phyloP scores from a whole-genome alignment of 2,329 filamentous ascomycete species.

The Onygenales sp. region DNA sequence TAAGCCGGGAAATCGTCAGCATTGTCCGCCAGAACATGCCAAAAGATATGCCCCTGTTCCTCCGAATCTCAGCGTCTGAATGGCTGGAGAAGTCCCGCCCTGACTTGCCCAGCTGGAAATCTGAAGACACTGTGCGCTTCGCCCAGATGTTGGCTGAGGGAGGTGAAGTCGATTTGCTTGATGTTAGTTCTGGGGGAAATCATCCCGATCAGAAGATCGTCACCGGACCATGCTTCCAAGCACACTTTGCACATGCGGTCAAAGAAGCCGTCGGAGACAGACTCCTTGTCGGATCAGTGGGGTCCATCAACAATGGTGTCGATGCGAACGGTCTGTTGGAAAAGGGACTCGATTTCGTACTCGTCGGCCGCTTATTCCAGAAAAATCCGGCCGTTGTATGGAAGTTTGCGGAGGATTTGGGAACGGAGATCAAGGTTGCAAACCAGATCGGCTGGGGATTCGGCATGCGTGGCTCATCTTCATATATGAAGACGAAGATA shows the following conservation, averaged over 20 bases:
- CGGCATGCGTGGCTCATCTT: constrained; percentile 30
- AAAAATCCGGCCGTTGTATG: constrained; percentile 73
- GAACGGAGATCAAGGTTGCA: constrained; percentile 61
- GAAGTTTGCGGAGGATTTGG: constrained; percentile 61
- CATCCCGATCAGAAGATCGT: constrained; percentile 37
- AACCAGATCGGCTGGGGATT: constrained; percentile 60
- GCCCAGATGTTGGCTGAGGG: constrained; percentile 57
- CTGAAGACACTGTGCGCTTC: constrained; percentile 54
- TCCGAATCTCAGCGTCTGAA: constrained; percentile 65
- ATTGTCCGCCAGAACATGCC: constrained; percentile 55
- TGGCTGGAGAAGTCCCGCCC: constrained; percentile 57
- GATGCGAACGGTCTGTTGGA: constrained; percentile 55
- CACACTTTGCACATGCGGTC: constrained; percentile 60
- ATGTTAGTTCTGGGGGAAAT: constrained; percentile 71
- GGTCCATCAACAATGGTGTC: constrained; percentile 59
- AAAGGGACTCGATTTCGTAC: constrained; percentile 55
- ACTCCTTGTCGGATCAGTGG: constrained; percentile 65
- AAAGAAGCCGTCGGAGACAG: constrained; percentile 64
- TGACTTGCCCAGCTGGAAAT: constrained; percentile 54
- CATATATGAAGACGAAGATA: constrained; percentile 6
- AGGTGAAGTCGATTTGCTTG: constrained; percentile 68
- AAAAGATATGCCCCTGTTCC: constrained; percentile 58
- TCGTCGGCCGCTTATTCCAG: constrained; percentile 68
- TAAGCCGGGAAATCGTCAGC: constrained; percentile 59
- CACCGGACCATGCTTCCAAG: constrained; percentile 59